Evolutionary conservation across 352 stramenopile genomes (phyloP).

Genomic region (Globisporangium middletonii): DNA sequence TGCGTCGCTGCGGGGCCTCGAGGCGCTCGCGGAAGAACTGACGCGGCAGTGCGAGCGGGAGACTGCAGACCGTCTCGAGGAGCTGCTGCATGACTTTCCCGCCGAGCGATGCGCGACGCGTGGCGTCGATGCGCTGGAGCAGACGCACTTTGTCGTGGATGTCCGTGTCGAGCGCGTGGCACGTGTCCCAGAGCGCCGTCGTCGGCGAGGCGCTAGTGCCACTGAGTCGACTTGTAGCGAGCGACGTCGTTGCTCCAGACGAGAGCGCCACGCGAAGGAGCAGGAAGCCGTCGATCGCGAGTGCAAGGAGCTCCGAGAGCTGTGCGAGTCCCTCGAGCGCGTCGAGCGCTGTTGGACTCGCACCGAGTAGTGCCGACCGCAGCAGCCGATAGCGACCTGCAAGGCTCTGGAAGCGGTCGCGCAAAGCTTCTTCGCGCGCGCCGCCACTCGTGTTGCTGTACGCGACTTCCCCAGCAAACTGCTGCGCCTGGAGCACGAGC

Average conservation of each 20-base stretch:
- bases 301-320: conserved; percentile 22
- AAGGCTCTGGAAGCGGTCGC: conserved; percentile 18
- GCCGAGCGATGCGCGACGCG: conserved; percentile 20
- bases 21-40: conserved; percentile 41
- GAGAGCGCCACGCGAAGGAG: conserved; percentile 14
- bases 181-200: not conserved
- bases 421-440: conserved; percentile 17
- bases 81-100: conserved; percentile 34
- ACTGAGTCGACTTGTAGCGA: not conserved
- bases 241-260: conserved; percentile 6
- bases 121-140: conserved; percentile 16
- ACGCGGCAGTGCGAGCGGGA: conserved; percentile 23
- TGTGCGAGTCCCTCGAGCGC: conserved; percentile 18
- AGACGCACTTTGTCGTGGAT: conserved; percentile 2
- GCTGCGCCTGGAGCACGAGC: conserved; percentile 33
- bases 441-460: conserved; percentile 26
- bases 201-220: not conserved
- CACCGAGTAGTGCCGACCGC: conserved; percentile 26
- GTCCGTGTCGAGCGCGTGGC: conserved; percentile 15
- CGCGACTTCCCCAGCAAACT: conserved; percentile 34
- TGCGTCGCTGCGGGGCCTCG: conserved; percentile 8
- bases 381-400: conserved; percentile 20
- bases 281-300: conserved; percentile 28
- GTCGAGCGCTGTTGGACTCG: conserved; percentile 20
- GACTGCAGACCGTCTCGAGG: conserved; percentile 19